phyloP scores from a whole-genome alignment of 2,329 filamentous ascomycete genomes.

The Sclerotiophoma versabilis region DNA sequence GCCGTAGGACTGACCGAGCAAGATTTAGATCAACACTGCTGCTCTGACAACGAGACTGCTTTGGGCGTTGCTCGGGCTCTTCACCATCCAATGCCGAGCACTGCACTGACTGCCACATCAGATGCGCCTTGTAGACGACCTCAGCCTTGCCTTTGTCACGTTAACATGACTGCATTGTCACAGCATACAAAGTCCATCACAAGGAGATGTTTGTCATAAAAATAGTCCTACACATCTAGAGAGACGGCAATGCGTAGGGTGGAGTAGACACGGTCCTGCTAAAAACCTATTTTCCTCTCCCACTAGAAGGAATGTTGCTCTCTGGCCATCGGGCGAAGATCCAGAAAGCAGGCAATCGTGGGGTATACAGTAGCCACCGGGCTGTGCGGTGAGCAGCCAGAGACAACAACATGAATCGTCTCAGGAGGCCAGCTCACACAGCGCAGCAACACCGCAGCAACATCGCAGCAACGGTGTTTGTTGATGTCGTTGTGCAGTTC shows the following conservation, averaged over 20 bases:
- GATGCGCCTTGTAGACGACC: no score
- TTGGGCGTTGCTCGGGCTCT: neutral
- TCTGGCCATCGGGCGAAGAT: slow-evolving; percentile 54
- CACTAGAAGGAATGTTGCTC: slow-evolving; percentile 60
- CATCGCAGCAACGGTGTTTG: no score
- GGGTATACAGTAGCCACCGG: slow-evolving; percentile 26
- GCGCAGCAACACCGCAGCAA: no score
- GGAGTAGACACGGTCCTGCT: slow-evolving; percentile 62
- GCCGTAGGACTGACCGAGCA: neutral
- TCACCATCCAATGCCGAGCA: neutral
- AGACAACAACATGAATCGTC: neutral
- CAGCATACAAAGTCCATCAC: slow-evolving; percentile 1
- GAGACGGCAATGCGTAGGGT: slow-evolving; percentile 54
- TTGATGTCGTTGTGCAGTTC: no score
- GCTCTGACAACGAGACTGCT: neutral
- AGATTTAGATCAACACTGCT: neutral
- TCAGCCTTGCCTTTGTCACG: no score
- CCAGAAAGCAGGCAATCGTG: slow-evolving; percentile 61
- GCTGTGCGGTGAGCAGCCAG: slow-evolving; percentile 13
- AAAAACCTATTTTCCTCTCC: slow-evolving; percentile 59
- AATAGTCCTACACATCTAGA: slow-evolving; percentile 56
- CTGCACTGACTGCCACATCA: no score
- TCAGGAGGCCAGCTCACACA: neutral
- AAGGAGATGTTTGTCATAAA: slow-evolving; percentile 54
- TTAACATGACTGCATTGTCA: no score